phyloP scores from a whole-genome alignment of 2,329 filamentous ascomycete genomes.

The Aureobasidium subglaciale region DNA sequence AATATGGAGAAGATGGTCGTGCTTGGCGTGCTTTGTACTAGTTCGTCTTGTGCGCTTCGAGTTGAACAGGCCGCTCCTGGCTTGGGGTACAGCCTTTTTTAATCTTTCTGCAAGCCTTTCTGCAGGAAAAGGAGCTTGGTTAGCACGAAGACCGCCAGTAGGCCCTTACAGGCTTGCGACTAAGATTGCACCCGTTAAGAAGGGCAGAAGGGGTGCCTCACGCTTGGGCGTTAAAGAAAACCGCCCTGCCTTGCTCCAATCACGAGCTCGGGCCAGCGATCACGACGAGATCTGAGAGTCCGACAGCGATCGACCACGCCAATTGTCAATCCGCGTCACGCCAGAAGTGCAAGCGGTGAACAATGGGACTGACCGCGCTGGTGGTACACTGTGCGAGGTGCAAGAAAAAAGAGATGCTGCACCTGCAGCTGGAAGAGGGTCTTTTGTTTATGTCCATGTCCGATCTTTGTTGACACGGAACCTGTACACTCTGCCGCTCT shows the following conservation, averaged over 20 bases:
- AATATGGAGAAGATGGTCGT: slow-evolving; percentile 7
- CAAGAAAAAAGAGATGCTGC: not conserved
- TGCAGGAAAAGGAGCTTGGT: slow-evolving; percentile 14
- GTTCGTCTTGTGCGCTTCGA: slow-evolving; percentile 5
- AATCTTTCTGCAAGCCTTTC: slow-evolving; percentile 14
- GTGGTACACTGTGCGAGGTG: slow-evolving; percentile 8
- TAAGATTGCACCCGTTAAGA: slow-evolving; percentile 16
- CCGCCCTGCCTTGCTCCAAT: slow-evolving; percentile 13
- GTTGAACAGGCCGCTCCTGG: slow-evolving; percentile 1
- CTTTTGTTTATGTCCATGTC: slow-evolving; percentile 10
- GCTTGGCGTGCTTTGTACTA: slow-evolving; percentile 12
- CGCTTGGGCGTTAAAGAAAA: slow-evolving; percentile 13
- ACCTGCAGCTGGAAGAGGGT: not conserved
- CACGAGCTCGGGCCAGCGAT: slow-evolving; percentile 11
- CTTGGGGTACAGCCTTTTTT: slow-evolving; percentile 13
- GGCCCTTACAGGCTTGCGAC: slow-evolving; percentile 13
- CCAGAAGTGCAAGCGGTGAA: slow-evolving; percentile 14
- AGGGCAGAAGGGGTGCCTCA: slow-evolving; percentile 15
- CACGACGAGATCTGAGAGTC: slow-evolving; percentile 4
- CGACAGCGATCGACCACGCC: slow-evolving; percentile 12
- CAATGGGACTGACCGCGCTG: slow-evolving; percentile 12
- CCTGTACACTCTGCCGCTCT: not conserved
- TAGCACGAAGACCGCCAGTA: slow-evolving; percentile 8
- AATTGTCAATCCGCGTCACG: slow-evolving; percentile 15
- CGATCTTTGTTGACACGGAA: slow-evolving; percentile 11